phyloP scores from a whole-genome alignment of 805 yeast species.

The Nakazawaea pomicola region DNA sequence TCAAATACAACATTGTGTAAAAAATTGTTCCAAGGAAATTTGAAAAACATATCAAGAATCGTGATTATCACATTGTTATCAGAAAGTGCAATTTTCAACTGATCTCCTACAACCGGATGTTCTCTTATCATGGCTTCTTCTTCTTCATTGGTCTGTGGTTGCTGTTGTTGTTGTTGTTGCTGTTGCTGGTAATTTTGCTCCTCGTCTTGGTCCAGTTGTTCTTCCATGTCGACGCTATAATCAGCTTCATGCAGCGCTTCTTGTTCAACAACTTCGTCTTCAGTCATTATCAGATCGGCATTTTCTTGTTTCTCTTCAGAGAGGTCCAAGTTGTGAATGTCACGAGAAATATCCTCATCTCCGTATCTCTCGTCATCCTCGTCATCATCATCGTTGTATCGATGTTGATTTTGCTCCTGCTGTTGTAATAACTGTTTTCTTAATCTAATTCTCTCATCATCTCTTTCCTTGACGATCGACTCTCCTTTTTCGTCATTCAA shows the following conservation, averaged over 20 bases:
- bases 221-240: slow-evolving; percentile 16
- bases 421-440: slow-evolving; percentile 22
- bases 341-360: slow-evolving; percentile 30
- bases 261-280: slow-evolving; percentile 19
- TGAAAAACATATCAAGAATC: slow-evolving; percentile 70
- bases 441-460: slow-evolving; percentile 54
- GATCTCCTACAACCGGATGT: slow-evolving; percentile 80
- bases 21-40: slow-evolving; percentile 95
- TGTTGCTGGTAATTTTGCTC: background rate
- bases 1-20: slow-evolving; percentile 97
- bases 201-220: slow-evolving; percentile 14
- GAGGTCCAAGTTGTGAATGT: slow-evolving; percentile 26
- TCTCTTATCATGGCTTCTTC: slow-evolving; percentile 33
- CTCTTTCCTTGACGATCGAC: slow-evolving; percentile 61
- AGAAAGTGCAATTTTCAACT: slow-evolving; percentile 72
- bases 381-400: slow-evolving; percentile 14
- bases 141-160: slow-evolving; percentile 7
- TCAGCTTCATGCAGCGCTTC: slow-evolving; percentile 27
- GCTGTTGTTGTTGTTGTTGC: background rate
- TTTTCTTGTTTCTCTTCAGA: slow-evolving; percentile 23
- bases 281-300: slow-evolving; percentile 18
- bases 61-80: slow-evolving; percentile 67
- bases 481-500: slow-evolving; percentile 76
- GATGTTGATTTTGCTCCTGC: slow-evolving; percentile 18
- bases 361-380: slow-evolving; percentile 2